phyloP scores from a whole-genome alignment of 176 grass and related monocot genomes.

The Avena insularis region DNA sequence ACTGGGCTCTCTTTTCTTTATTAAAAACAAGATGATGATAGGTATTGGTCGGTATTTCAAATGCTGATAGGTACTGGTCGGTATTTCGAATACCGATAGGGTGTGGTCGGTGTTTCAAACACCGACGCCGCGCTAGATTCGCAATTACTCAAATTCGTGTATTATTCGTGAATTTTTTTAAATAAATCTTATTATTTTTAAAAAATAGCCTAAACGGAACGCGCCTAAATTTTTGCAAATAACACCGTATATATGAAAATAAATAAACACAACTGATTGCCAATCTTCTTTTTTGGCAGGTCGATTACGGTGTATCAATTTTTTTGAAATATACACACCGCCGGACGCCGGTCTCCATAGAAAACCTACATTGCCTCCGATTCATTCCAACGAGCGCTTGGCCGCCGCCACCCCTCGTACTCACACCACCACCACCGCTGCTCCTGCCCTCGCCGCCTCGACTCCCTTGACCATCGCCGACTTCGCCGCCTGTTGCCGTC shows the following conservation, averaged over 20 bases:
- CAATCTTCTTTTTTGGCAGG: not conserved
- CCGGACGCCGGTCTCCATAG: not conserved
- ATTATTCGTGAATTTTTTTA: no score
- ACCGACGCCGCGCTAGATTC: no score
- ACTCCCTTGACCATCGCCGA: not conserved
- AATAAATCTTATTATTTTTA: no score
- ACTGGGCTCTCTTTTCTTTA: no score
- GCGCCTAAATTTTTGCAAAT: no score
- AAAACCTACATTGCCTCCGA: not conserved
- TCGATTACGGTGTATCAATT: not conserved
- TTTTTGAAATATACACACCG: not conserved
- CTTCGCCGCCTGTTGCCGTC: not conserved
- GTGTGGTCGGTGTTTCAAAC: no score
- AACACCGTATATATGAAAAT: not conserved
- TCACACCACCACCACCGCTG: not conserved
- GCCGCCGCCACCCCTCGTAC: constrained; percentile 11
- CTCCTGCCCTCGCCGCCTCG: not conserved
- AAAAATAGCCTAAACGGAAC: no score
- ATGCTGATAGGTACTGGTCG: no score
- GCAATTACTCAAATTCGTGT: no score
- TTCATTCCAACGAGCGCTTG: not conserved
- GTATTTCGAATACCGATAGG: no score
- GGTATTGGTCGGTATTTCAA: no score
- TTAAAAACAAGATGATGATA: no score
- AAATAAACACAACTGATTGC: not conserved